A percentile compares a stretch with the other conserved stretches of the same genome.
phyloP scores from a whole-genome alignment of 179 eudicot genomes.

The Spergularia azorica region DNA sequence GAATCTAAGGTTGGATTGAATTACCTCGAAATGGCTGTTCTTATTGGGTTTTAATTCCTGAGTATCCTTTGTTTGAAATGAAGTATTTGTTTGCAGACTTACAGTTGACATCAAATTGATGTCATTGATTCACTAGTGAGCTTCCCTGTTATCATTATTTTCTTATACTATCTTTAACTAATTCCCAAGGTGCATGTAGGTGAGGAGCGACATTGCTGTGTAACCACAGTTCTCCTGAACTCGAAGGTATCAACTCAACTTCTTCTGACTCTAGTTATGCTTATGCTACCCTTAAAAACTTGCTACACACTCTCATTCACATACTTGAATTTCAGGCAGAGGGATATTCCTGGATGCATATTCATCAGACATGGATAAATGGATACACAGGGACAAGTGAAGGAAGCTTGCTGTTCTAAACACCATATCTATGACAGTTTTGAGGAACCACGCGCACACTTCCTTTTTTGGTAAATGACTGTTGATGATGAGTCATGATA shows the following conservation, averaged over 20 bases:
- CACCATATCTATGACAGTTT: neutral
- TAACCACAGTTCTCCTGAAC: constrained; percentile 37
- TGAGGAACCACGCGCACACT: too few relatives aligned
- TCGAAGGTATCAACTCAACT: constrained; percentile 29
- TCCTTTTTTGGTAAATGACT: too few relatives aligned
- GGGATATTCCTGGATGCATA: constrained; percentile 48
- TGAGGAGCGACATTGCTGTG: constrained; percentile 32
- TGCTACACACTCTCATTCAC: neutral
- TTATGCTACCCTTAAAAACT: neutral
- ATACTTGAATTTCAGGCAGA: constrained; percentile 25
- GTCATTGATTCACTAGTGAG: too few relatives aligned
- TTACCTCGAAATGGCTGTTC: neutral
- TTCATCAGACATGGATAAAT: constrained; percentile 39
- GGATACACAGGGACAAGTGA: constrained; percentile 9
- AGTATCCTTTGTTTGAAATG: neutral
- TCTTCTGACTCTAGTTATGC: neutral
- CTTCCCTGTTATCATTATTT: too few relatives aligned
- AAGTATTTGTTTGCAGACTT: too few relatives aligned
- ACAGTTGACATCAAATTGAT: too few relatives aligned
- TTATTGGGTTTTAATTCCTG: neutral
- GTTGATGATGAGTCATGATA: neutral
- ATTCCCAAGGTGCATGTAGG: constrained; percentile 23
- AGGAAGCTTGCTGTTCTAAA: constrained; percentile 25
- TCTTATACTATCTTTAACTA: too few relatives aligned
- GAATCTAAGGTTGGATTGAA: too few relatives aligned